Percentiles rank a stretch among this genome's conserved stretches.
Conservation (phyloP, 2,329 filamentous ascomycete genomes). For the Esteya vermicola region DNA sequence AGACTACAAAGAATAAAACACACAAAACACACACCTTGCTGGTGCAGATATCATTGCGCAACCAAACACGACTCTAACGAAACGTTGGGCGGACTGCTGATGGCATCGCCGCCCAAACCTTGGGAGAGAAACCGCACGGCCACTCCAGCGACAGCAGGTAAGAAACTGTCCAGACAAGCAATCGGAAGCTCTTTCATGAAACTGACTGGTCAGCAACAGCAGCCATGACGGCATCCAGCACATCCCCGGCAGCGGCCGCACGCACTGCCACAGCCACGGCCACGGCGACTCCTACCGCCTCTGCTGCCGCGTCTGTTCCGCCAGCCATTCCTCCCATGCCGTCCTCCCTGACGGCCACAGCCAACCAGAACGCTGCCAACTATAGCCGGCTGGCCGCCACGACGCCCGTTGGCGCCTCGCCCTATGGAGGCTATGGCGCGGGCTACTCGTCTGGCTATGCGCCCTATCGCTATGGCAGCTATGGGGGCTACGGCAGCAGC, state of each 20-base stretch:
- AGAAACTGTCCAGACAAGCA: not conserved
- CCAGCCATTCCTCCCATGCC: constrained; percentile 74
- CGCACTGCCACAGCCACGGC: constrained; percentile 17
- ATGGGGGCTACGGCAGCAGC: constrained; percentile 14
- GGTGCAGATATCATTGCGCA: too few species aligned
- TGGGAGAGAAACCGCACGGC: constrained; percentile 72
- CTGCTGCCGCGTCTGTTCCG: constrained; percentile 27
- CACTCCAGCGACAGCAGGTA: constrained; percentile 11
- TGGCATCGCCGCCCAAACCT: constrained; percentile 85
- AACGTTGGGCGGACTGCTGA: too few species aligned
- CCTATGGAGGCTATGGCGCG: constrained; percentile 19
- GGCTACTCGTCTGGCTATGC: constrained; percentile 33
- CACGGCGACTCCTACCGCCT: constrained; percentile 24
- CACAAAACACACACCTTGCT: too few species aligned
- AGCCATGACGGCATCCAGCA: constrained; percentile 16
- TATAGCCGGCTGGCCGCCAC: constrained; percentile 44
- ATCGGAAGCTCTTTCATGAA: constrained; percentile 20
- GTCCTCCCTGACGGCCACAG: constrained; percentile 59
- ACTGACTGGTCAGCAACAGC: constrained; percentile 25
- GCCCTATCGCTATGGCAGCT: constrained; percentile 33
- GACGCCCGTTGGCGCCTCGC: constrained; percentile 15
- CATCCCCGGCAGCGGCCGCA: constrained; percentile 26
- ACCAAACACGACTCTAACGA: too few species aligned
- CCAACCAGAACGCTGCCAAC: constrained; percentile 77
- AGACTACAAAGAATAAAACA: too few species aligned